Base-by-base conservation (phyloP, 768 basidiomycete species). In the Porpolomopsis calyptriformis region DNA sequence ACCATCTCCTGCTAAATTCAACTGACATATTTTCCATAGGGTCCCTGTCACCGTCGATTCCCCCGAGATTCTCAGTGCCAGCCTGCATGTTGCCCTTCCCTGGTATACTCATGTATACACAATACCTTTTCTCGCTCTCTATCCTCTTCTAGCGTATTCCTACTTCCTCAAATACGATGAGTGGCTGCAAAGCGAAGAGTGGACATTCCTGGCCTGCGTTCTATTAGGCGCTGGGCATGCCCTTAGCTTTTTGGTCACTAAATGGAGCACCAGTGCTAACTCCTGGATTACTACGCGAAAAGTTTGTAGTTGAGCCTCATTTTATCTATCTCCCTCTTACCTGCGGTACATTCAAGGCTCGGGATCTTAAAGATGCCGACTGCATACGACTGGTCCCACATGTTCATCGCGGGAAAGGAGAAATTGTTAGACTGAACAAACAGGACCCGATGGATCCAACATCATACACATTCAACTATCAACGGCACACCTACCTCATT, bases 141-240 rank as follows among this genome's bases (percentile, higher is more conserved):
- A 90, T 51, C 88, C 88, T 0, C 60, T 91, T 24, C 74, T 88
- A 24, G 86, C 85, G 20, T 96, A 94, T 62, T 84, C 92, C 18
- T 98, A 97, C 70, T 88, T 83, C 56, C 63, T 91, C 64, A 82
- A 76, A 62, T 96, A 97, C 63, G 88, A 94, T 56, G 68, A 81
- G 50, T 96, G 88, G 85, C 68, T 97, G 45, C 75, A 82, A 57
- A 88, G 86, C 47, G 91, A 94, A 65, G 94, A 98, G 61, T 98
- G 93, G 93, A 94, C 96, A 0, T 99, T 98, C 60, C 76, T 98
- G 18, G 87, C 85, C 29, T 91, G 85, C 53, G 83, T 93, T 11
- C 65, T 79, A 2, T 75, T 99, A 6, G 86, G 86, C 18, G 83
- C 78, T 4, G 79, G 85, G 2, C 96, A 98, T 61, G 90, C 91